Evolutionary conservation across 768 basidiomycete genomes (phyloP).

Genomic region (Termitomyces sp.): DNA sequence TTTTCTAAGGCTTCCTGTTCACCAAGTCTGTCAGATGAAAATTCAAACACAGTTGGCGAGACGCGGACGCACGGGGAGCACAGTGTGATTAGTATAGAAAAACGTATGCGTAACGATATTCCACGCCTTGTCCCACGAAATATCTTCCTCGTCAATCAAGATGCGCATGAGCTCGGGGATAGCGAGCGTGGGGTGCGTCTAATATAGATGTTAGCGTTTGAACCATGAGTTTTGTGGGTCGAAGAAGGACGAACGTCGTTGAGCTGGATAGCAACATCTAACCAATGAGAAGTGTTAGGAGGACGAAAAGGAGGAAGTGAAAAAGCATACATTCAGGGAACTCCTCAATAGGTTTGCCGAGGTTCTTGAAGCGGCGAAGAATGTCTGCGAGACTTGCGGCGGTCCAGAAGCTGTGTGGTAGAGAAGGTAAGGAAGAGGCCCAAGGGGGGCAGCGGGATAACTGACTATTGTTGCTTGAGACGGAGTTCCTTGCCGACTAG

Average conservation of each 20-base stretch:
- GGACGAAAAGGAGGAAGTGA: slow-evolving; percentile 2
- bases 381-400: slow-evolving; percentile 87
- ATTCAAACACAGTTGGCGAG: background rate
- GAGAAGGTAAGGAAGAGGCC: background rate
- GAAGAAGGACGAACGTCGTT: slow-evolving; percentile 55
- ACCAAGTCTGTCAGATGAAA: background rate
- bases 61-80: slow-evolving; percentile 62
- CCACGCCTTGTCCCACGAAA: slow-evolving; percentile 85
- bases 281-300: background rate
- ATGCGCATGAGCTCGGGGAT: slow-evolving; percentile 95
- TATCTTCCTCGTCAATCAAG: slow-evolving; percentile 86
- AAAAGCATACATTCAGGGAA: slow-evolving; percentile 72
- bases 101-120: slow-evolving; percentile 83
- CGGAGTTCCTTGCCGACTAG: slow-evolving; percentile 82
- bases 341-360: slow-evolving; percentile 70
- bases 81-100: slow-evolving; percentile 95
- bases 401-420: slow-evolving; percentile 68
- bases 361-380: slow-evolving; percentile 87
- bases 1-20: slow-evolving; percentile 77
- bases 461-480: slow-evolving; percentile 88
- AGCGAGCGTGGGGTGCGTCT: slow-evolving; percentile 94
- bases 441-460: background rate
- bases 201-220: background rate
- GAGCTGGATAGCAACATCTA: slow-evolving; percentile 90
- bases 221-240: background rate